Percentiles rank a stretch among this genome's conserved stretches.
These are phyloP conservation scores for Paramecium sexaurelia DNA, from an alignment of 73 alveolate genomes.

Conservation along the genomic window DNA sequence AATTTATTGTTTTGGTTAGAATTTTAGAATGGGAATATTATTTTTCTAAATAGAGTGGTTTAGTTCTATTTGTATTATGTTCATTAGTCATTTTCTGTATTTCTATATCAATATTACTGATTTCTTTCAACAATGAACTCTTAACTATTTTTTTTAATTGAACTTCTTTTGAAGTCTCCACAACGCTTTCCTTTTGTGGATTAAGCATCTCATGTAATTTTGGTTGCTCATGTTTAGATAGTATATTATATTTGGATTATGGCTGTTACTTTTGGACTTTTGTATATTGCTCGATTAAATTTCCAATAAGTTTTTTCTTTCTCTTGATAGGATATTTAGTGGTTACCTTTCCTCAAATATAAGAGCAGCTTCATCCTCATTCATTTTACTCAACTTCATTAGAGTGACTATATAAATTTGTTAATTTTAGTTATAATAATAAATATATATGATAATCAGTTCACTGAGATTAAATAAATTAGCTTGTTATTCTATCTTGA, in stretches of 20 bases:
- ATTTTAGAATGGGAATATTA: not conserved
- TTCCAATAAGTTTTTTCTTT: not conserved
- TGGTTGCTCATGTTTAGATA: not conserved
- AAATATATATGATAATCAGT: not conserved
- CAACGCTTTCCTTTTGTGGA: not conserved
- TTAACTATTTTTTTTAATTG: conserved; percentile 21
- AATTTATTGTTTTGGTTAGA: not conserved
- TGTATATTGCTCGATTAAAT: not conserved
- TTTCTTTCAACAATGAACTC: not conserved
- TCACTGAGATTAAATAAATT: not conserved
- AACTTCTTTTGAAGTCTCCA: not conserved
- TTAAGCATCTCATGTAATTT: not conserved
- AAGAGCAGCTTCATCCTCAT: conserved; percentile 4
- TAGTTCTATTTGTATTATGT: not conserved
- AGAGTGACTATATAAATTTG: not conserved
- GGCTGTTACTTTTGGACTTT: not conserved
- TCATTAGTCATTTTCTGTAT: not conserved
- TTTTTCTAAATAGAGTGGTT: not conserved
- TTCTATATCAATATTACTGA: conserved; percentile 7
- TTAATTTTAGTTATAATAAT: not conserved
- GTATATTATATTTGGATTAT: not conserved
- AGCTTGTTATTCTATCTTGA: not conserved
- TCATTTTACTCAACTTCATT: conserved; percentile 1
- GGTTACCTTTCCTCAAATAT: conserved; percentile 10
- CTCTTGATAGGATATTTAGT: not conserved